Conservation (phyloP, 1,139 yeast species). For the Candida neerlandica region DNA sequence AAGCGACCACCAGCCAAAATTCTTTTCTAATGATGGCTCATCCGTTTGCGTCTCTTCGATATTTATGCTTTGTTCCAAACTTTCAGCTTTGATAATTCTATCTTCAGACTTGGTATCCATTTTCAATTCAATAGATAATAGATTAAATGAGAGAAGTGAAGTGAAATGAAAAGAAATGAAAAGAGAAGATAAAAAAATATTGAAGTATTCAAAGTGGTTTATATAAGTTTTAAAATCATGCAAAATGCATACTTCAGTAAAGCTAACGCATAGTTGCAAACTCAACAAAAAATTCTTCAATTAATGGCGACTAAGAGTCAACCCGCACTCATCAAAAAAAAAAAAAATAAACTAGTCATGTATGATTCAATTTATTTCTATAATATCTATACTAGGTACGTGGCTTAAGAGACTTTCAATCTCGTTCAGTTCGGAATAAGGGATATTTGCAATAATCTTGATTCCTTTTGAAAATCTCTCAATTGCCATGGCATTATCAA, state of each 20-base stretch:
- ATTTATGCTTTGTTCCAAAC: constrained; percentile 1
- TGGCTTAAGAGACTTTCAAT: not conserved
- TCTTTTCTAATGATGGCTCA: constrained; percentile 1
- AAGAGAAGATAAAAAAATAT: not conserved
- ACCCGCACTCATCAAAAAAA: not conserved
- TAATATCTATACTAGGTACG: not conserved
- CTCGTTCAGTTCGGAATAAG: not conserved
- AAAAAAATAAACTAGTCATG: not conserved
- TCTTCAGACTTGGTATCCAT: not conserved
- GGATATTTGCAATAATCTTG: constrained; percentile 1
- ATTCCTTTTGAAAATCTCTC: not conserved
- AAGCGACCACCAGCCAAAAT: constrained; percentile 19
- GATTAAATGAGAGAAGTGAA: not conserved
- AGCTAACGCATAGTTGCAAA: not conserved
- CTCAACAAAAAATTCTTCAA: not conserved
- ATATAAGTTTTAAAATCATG: not conserved
- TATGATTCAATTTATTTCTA: not conserved
- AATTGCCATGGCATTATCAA: not conserved
- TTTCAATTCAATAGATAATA: not conserved
- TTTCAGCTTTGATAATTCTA: not conserved
- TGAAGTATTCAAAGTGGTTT: not conserved
- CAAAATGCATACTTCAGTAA: not conserved
- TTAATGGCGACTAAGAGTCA: not conserved
- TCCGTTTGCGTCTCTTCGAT: not conserved
- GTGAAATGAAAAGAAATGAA: not conserved